Evolutionary conservation across 495 filamentous ascomycete species (phyloP).

Genomic region (Penicillium lagena): DNA sequence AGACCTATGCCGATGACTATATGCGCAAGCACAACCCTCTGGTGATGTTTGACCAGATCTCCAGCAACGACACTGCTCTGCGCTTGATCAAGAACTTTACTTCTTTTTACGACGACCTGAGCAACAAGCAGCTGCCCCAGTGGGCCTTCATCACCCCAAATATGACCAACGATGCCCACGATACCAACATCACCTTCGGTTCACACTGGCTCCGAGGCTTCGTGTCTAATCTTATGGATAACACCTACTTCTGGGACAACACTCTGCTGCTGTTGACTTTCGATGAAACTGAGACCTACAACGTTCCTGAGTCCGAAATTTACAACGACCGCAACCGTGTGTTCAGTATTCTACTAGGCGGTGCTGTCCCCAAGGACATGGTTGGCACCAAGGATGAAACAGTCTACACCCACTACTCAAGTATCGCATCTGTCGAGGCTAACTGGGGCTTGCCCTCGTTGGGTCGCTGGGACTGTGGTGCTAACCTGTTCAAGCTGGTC

Average conservation of each 20-base stretch:
- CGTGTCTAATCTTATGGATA: conserved; percentile 52
- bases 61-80: conserved; percentile 43
- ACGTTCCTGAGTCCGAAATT: conserved; percentile 1
- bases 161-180: conserved; percentile 69
- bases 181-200: conserved; percentile 56
- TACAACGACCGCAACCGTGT: conserved; percentile 40
- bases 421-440: conserved; percentile 54
- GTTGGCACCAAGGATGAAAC: conserved; percentile 54
- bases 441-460: conserved; percentile 66
- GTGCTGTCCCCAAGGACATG: conserved; percentile 52
- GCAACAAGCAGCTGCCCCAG: conserved; percentile 53
- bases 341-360: conserved; percentile 56
- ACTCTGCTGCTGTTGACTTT: conserved; percentile 47
- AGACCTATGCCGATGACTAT: conserved; percentile 51
- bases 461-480: conserved; percentile 66
- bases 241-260: conserved; percentile 56
- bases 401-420: conserved; percentile 70
- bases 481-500: conserved; percentile 59
- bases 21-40: conserved; percentile 72
- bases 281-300: conserved; percentile 59
- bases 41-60: conserved; percentile 53
- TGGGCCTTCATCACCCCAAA: conserved; percentile 73
- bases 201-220: conserved; percentile 53
- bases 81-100: conserved; percentile 62
- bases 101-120: conserved; percentile 52